A percentile compares a stretch with the other conserved stretches of the same genome.
Conservation (phyloP, 2,329 filamentous ascomycete genomes). For the Aspergillus sp. region DNA sequence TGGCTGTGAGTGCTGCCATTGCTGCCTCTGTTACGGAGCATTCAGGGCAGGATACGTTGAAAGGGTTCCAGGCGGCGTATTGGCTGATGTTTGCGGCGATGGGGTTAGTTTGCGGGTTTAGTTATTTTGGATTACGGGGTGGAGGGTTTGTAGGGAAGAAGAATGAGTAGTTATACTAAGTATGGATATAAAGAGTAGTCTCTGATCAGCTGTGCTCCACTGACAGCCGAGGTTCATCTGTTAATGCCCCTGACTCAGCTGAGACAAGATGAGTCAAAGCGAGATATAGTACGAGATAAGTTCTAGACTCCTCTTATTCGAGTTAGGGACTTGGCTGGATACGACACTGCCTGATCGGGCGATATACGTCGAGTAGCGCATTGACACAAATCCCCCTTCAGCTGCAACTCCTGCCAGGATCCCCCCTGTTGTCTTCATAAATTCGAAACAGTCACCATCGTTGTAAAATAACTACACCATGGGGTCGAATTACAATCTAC, state of each 20-base stretch:
- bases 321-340: too few species aligned
- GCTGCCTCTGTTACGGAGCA: constrained; percentile 41
- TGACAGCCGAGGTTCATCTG: not conserved
- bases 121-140: constrained; percentile 1
- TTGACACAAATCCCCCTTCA: not conserved
- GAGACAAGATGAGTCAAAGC: too few species aligned
- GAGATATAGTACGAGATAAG: too few species aligned
- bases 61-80: constrained; percentile 6
- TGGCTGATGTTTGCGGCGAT: constrained; percentile 13
- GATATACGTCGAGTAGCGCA: constrained; percentile 1
- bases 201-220: not conserved
- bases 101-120: constrained; percentile 5
- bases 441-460: too few species aligned
- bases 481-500: constrained; percentile 14
- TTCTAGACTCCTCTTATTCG: not conserved
- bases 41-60: constrained; percentile 8
- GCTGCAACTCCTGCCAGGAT: not conserved
- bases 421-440: too few species aligned
- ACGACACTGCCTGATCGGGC: not conserved
- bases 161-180: not conserved
- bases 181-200: too few species aligned
- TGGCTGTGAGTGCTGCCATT: constrained; percentile 52
- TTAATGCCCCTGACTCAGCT: not conserved
- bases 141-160: constrained; percentile 9
- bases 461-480: not conserved